Base-by-base conservation (phyloP, 257 asterid genomes). In the Solanum gracilifrons region DNA sequence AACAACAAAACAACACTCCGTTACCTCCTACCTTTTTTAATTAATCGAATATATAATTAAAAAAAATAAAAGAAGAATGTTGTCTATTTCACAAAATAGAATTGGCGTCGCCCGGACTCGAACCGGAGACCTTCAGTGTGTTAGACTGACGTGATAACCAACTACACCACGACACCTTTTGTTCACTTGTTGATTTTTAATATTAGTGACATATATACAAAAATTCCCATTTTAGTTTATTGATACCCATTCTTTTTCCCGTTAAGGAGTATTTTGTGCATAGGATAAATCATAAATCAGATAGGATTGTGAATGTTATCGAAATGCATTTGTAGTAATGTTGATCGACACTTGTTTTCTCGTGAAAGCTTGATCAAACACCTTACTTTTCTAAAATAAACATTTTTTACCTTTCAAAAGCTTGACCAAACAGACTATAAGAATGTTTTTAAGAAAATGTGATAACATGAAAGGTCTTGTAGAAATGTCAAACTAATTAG, bases 111-210 rank as follows among this genome's bases (percentile, higher is more conserved):
- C 95, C 95, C 94, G 95, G 94, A 43, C 77, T 93, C 93, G 95
- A 93, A 93, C 94, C 95, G 95, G 98, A 93, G 98, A 93, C 98
- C 95, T 95, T 93, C 95, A 92, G 95, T 92, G 95, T 92, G 95
- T 93, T 93, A 93, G 95, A 94, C 95, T 93, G 96, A 94, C 95
- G 94, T 93, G 95, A 92, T 94, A 94, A 94, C 98, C 96, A 94
- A 94, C 98, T 94, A 94, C 96, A 94, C 96, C 95, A 92, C 95
- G 94, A 94, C 64, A 82, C 85, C 43, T 93, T 55, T 18, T 55
- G 4, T 6, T 55, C n/a, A 55, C 7, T 20, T 2, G 64, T 6
- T 55, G n/a, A 55, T 55, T 55, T 51, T 51, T 51, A 51, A 16
- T 51, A 5, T 1, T 16, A 51, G 3, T 48, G 3, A 16, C 3